Percentiles rank a stretch among this genome's conserved stretches.
These are phyloP conservation scores for Ustilago trichophora DNA, from an alignment of 1,284 basidiomycete genomes.

Conservation along the genomic window DNA sequence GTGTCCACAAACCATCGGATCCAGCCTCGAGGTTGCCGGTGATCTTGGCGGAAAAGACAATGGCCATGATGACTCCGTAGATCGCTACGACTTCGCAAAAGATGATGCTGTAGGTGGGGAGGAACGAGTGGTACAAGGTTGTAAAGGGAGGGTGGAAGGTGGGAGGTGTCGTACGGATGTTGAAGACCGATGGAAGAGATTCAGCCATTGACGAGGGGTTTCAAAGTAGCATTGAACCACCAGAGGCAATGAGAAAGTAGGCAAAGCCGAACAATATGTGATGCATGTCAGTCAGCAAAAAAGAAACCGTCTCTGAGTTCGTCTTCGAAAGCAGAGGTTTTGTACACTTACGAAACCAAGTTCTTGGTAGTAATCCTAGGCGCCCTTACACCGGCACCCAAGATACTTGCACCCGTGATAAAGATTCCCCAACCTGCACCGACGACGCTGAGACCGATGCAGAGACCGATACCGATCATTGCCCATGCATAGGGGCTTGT, in stretches of 20 bases:
- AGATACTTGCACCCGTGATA: conserved; percentile 90
- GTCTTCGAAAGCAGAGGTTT: no score
- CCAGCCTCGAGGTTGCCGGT: conserved; percentile 54
- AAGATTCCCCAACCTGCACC: conserved; percentile 99
- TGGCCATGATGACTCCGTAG: conserved; percentile 80
- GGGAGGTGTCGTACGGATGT: no score
- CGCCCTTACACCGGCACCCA: conserved; percentile 92
- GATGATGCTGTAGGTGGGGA: conserved; percentile 74
- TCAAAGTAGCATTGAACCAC: no score
- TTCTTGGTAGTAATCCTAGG: conserved; percentile 98
- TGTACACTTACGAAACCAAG: conserved; percentile 80
- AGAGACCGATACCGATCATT: conserved; percentile 86
- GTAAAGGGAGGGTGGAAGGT: neutral
- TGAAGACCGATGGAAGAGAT: no score
- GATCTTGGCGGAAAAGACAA: conserved; percentile 65
- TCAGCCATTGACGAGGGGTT: no score
- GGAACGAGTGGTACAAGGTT: neutral
- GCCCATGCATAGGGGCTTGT: conserved; percentile 94
- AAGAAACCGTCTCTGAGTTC: no score
- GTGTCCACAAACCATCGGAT: conserved; percentile 49
- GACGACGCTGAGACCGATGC: conserved; percentile 89
- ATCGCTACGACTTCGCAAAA: conserved; percentile 99
- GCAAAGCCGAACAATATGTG: no score
- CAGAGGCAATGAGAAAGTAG: no score
- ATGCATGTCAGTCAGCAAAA: no score